Conservation (phyloP, 2,329 filamentous ascomycete species). For the Stenocarpella maydis region DNA sequence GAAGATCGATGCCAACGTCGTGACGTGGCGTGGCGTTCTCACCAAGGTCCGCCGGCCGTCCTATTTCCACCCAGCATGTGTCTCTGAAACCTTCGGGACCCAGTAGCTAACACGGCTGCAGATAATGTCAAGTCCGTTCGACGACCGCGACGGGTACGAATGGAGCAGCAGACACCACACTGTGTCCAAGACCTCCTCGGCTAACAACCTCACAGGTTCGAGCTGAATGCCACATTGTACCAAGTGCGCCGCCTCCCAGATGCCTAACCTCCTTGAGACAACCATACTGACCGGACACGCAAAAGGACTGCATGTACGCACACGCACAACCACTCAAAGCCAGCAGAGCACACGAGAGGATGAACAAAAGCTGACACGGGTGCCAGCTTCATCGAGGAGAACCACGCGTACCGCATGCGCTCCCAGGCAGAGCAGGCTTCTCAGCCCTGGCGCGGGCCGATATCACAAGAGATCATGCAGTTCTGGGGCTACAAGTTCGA, state of each 20-base stretch:
- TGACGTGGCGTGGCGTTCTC: slow-evolving; percentile 99
- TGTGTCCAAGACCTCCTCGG: not conserved
- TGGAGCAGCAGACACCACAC: not conserved
- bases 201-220: slow-evolving; percentile 67
- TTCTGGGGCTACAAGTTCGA: slow-evolving; percentile 99
- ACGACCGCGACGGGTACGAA: slow-evolving; percentile 77
- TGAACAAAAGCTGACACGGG: slow-evolving; percentile 32
- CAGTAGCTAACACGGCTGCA: slow-evolving; percentile 47
- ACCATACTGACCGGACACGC: slow-evolving; percentile 32
- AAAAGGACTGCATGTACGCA: slow-evolving; percentile 64
- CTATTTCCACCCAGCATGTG: not conserved
- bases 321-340: not conserved
- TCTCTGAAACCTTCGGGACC: not conserved
- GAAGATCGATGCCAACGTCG: slow-evolving; percentile 77
- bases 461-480: slow-evolving; percentile 82
- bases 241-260: slow-evolving; percentile 68
- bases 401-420: slow-evolving; percentile 75
- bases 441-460: slow-evolving; percentile 49
- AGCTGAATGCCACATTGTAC: slow-evolving; percentile 94
- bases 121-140: slow-evolving; percentile 88
- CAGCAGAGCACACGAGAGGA: too few relatives aligned
- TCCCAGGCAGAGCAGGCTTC: slow-evolving; percentile 66
- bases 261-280: slow-evolving; percentile 37
- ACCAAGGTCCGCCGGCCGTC: slow-evolving; percentile 73
- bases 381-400: slow-evolving; percentile 88